These are phyloP conservation scores for Lagenaria siceraria DNA, from an alignment of 306 rosid genomes.

Conservation along the genomic window DNA sequence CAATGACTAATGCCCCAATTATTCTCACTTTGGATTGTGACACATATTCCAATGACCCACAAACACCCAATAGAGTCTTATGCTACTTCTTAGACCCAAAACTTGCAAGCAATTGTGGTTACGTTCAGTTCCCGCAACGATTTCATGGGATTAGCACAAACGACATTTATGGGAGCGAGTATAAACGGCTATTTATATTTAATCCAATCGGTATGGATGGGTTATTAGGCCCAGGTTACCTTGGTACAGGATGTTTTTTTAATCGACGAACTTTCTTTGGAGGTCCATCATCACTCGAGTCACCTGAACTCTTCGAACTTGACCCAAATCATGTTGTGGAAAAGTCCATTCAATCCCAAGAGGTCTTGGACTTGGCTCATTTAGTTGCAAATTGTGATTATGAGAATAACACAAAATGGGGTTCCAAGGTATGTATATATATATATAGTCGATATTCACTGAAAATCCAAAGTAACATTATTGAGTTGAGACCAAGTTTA, in stretches of 20 bases:
- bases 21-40: conserved; percentile 25
- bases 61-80: conserved; percentile 13
- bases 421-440: conserved; percentile 23
- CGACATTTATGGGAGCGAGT: neutral
- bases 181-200: neutral
- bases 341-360: conserved; percentile 9
- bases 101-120: neutral
- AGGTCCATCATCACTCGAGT: conserved; percentile 5
- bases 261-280: conserved; percentile 20
- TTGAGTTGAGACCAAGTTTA: no score
- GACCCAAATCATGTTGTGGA: conserved; percentile 8
- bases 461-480: neutral
- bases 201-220: conserved; percentile 23
- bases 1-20: conserved; percentile 32
- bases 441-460: neutral
- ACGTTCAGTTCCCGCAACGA: conserved; percentile 27
- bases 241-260: conserved; percentile 27
- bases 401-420: conserved; percentile 26
- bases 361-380: conserved; percentile 16
- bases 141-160: neutral
- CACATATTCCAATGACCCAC: conserved; percentile 27
- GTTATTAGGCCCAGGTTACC: conserved; percentile 6
- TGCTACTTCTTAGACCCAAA: conserved; percentile 18
- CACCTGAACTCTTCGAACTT: conserved; percentile 8
- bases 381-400: conserved; percentile 17